phyloP scores from a whole-genome alignment of 768 basidiomycete genomes.

The Pluteus cervinus region DNA sequence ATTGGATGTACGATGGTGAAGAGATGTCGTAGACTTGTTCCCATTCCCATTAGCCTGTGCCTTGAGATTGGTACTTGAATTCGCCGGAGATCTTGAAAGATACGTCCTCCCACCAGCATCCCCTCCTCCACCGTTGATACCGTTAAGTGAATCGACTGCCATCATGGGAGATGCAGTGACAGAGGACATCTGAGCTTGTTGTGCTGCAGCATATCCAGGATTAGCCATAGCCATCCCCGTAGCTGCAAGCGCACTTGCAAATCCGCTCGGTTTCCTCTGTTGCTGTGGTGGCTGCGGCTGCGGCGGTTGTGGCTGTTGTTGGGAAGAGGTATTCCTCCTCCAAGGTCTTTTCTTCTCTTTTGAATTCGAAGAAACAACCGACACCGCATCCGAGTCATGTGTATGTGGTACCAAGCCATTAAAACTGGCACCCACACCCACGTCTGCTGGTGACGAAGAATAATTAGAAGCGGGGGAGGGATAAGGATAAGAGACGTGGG shows the following conservation, averaged over 20 bases:
- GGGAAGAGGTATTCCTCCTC: constrained; percentile 28
- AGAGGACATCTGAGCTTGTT: constrained; percentile 36
- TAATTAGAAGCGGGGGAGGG: neutral
- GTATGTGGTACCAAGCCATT: constrained; percentile 15
- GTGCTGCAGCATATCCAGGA: constrained; percentile 41
- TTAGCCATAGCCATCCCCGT: constrained; percentile 65
- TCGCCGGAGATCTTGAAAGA: too few relatives aligned
- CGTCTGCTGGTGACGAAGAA: constrained; percentile 3
- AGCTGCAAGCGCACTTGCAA: constrained; percentile 65
- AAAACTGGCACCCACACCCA: constrained; percentile 7
- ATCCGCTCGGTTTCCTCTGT: constrained; percentile 50
- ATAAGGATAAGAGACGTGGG: neutral
- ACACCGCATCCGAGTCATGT: constrained; percentile 16
- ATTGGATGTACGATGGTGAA: too few relatives aligned
- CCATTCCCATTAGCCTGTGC: too few relatives aligned
- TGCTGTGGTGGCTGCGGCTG: too few relatives aligned
- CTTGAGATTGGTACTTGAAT: too few relatives aligned
- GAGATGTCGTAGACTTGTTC: too few relatives aligned
- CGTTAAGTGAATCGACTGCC: too few relatives aligned
- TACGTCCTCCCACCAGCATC: too few relatives aligned
- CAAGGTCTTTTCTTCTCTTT: constrained; percentile 37
- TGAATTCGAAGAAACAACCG: constrained; percentile 6
- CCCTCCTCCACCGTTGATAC: too few relatives aligned
- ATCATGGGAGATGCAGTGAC: constrained; percentile 20
- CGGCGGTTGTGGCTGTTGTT: too few relatives aligned